Evolutionary conservation across 345 rosid genomes (phyloP), one percentile per base, ranked within the genome.

Genomic region (Laguncularia racemosa): DNA sequence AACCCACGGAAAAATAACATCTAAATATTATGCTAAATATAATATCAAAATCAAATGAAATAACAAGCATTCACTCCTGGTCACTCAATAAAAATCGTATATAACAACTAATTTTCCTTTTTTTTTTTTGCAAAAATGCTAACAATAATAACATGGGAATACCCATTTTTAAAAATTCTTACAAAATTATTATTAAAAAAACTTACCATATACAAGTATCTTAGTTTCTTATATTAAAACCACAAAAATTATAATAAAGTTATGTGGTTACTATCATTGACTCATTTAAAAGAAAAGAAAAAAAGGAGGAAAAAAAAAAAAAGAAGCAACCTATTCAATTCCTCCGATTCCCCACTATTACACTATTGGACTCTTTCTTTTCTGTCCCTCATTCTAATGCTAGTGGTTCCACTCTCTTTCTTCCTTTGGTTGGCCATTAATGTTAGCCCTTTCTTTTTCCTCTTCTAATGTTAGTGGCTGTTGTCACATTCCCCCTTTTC

Each of bases 221-320:
- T 33, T 33, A 33, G 11, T 33, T 7, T 1, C 7, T 7, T 33
- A 1, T 9, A 33, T 33, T 10, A 33, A 33, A 33, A 33, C 9
- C 6, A 7, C 7, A 33, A 6, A 33, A 33, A 33, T 33, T 50
- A 46, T 16, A 33, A 38, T 10, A 70, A 69, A 62, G 73, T 60
- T 60, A 16, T 54, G 65, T 63, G 66, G 79, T 69, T 70, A 73
- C 72, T 64, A 73, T 81, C 76, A 78, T 76, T 68, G 60, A 74
- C 74, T 58, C 69, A 64, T 67, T 83, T 76, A 73, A 69, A 33
- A 10, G 40, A 4, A 33, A 33, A 33, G 9, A 7, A 7, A 33
- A 33, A 23, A 23, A 33, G 9, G 11, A 7, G 7, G 7, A 23
- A 23, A 33, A 9, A 0, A 33, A 33, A 33, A 2, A 9, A 33